A percentile compares a stretch with the other conserved stretches of the same genome.
phyloP scores from a whole-genome alignment of 306 rosid species.

The Vigna radiata region DNA sequence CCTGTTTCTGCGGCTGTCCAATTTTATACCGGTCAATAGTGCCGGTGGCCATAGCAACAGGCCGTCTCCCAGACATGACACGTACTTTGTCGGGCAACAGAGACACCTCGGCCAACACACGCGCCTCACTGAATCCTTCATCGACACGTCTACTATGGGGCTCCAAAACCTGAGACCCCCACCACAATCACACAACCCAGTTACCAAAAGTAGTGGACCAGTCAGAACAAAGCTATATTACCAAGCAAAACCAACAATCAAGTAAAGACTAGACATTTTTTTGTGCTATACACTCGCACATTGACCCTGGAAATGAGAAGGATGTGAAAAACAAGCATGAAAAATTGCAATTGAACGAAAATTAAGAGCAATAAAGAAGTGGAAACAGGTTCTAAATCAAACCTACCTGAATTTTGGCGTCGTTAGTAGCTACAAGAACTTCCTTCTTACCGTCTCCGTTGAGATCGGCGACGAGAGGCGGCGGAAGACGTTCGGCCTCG shows the following conservation, averaged over 20 bases:
- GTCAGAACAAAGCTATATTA: conserved; percentile 30
- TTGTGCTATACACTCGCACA: background rate
- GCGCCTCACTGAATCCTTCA: conserved; percentile 91
- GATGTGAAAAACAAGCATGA: conserved; percentile 14
- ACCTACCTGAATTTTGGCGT: conserved; percentile 91
- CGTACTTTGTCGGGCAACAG: conserved; percentile 93
- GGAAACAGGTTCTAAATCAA: background rate
- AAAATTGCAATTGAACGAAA: background rate
- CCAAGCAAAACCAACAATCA: background rate
- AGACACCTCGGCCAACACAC: conserved; percentile 76
- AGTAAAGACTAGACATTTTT: background rate
- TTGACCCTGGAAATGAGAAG: conserved; percentile 15
- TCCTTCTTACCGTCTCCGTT: conserved; percentile 98
- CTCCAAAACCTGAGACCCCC: conserved; percentile 75
- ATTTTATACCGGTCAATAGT: conserved; percentile 71
- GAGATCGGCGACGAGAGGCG: conserved; percentile 89
- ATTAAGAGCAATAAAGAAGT: background rate
- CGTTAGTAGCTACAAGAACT: conserved; percentile 90
- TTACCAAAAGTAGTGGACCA: conserved; percentile 22
- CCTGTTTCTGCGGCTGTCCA: conserved; percentile 78
- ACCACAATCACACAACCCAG: conserved; percentile 21
- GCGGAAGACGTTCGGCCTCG: conserved; percentile 96
- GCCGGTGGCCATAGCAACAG: conserved; percentile 97
- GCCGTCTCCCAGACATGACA: conserved; percentile 82
- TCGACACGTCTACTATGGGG: conserved; percentile 89